These are phyloP conservation scores for Ophiorrhiza pumila DNA, from an alignment of 257 asterid species.

Conservation along the genomic window DNA sequence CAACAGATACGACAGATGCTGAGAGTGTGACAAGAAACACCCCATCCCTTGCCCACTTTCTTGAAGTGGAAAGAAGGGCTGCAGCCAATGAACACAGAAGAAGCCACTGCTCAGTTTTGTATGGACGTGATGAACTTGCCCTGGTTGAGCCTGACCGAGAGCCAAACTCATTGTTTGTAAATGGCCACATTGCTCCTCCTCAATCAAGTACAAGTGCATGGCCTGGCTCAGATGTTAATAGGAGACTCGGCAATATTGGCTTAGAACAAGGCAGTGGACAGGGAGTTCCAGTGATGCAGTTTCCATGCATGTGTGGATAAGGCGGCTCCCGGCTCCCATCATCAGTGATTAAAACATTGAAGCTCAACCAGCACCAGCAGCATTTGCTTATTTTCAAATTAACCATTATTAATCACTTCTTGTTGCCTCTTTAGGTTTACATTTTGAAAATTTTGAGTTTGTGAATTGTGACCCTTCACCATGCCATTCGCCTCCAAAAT, in stretches of 20 bases:
- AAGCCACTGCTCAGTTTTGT: conserved; percentile 27
- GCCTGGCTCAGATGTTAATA: conserved; percentile 23
- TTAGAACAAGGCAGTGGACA: conserved; percentile 25
- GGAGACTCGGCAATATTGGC: conserved; percentile 12
- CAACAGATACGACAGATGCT: conserved; percentile 43
- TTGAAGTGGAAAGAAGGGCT: conserved; percentile 44
- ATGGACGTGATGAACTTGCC: conserved; percentile 32
- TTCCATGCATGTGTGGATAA: conserved; percentile 45
- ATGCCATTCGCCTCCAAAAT: background rate
- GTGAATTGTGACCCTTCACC: too few relatives aligned
- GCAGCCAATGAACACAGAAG: conserved; percentile 36
- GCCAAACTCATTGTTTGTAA: conserved; percentile 30
- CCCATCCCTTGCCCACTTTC: conserved; percentile 53
- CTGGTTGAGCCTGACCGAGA: conserved; percentile 18
- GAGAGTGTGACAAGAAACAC: conserved; percentile 27
- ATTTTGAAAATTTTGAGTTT: background rate
- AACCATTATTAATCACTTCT: background rate
- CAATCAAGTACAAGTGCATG: conserved; percentile 28
- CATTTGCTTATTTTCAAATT: background rate
- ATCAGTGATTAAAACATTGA: background rate
- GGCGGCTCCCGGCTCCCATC: background rate
- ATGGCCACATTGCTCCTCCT: conserved; percentile 46
- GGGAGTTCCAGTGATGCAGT: conserved; percentile 29
- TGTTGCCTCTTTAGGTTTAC: background rate
- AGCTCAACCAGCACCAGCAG: too few relatives aligned